Evolutionary conservation across 768 basidiomycete genomes (phyloP), one percentile per base, ranked within the genome.

Genomic region (Galerina sulciceps): DNA sequence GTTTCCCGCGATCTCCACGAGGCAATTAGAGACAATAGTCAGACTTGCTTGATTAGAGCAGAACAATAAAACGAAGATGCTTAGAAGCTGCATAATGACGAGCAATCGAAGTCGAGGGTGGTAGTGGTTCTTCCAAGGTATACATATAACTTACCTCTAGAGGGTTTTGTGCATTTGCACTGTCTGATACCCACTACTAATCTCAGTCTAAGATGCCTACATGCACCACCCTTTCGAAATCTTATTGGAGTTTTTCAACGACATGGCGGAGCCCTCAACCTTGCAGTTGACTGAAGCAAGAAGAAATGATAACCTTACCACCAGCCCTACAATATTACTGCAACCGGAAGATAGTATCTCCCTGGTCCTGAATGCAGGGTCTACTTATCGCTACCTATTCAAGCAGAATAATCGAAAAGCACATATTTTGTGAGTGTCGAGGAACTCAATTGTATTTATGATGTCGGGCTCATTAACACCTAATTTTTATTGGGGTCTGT

Each of bases 191-290:
- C 26, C 8, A 31, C 8, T 31, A 31, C 31, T 31, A 36, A 37
- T 14, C 38, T 43, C 3, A 41, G 17, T 14, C 38, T 43, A 2
- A 41, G 17, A 79, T 81, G 76, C 81, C 81, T 45, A 80, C 81
- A 38, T 79, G 76, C 65, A 84, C 81, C n/a, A 73, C 26, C 76
- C 82, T 40, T 85, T 81, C 71, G 84, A 85, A 66, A 77, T 85
- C 43, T 60, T 82, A 37, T 75, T 85, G 65, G 81, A 83, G 59
- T 69, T 85, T 60, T 66, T 69, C 37, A 86, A 85, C 72, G 78
- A 85, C 66, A 81, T 78, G 13, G 36, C 66, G 11, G 70, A 73
- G 49, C 59, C 75, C 22, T 74, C 72, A 9, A 79, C 74, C 11
- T 60, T 85, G 55, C 79, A 79, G 60, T 69, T 77, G 31, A 69